Conservation (phyloP, 305 asterid species). For the Fraxinus latifolia region DNA sequence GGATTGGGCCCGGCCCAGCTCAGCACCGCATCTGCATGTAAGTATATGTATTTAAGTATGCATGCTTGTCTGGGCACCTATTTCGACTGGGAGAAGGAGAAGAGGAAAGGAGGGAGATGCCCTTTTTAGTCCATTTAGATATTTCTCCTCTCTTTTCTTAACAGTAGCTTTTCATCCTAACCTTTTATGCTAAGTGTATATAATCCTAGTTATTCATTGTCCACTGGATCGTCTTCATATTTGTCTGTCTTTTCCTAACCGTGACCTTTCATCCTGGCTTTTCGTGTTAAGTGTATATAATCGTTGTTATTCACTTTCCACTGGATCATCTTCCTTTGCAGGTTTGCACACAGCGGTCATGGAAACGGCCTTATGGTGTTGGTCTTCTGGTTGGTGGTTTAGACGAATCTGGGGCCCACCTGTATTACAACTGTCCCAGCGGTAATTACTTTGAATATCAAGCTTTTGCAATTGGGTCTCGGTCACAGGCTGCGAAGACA, state of each 20-base stretch:
- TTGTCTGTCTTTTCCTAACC: not conserved
- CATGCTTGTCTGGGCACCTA: not conserved
- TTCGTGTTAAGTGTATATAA: not conserved
- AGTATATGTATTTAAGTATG: not conserved
- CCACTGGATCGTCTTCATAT: not conserved
- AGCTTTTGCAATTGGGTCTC: slow-evolving; percentile 96
- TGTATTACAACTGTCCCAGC: slow-evolving; percentile 94
- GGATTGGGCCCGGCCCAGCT: not conserved
- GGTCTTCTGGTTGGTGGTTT: slow-evolving; percentile 94
- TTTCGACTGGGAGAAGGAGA: too few relatives aligned
- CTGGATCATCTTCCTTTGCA: slow-evolving; percentile 25
- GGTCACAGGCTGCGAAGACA: slow-evolving; percentile 99
- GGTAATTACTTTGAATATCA: slow-evolving; percentile 97
- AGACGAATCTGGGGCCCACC: slow-evolving; percentile 97
- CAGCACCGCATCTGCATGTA: not conserved
- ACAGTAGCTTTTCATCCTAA: not conserved
- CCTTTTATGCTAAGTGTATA: not conserved
- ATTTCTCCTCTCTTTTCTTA: not conserved
- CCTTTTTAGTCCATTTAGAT: not conserved
- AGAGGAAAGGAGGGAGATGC: not conserved
- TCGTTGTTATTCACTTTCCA: not conserved
- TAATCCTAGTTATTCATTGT: not conserved
- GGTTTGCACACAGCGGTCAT: slow-evolving; percentile 99
- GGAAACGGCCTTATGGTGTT: slow-evolving; percentile 98
- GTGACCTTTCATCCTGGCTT: not conserved